Percentiles rank a stretch among this genome's conserved stretches.
Conservation (phyloP, 1,284 basidiomycete species). For the Naganishia sp. region DNA sequence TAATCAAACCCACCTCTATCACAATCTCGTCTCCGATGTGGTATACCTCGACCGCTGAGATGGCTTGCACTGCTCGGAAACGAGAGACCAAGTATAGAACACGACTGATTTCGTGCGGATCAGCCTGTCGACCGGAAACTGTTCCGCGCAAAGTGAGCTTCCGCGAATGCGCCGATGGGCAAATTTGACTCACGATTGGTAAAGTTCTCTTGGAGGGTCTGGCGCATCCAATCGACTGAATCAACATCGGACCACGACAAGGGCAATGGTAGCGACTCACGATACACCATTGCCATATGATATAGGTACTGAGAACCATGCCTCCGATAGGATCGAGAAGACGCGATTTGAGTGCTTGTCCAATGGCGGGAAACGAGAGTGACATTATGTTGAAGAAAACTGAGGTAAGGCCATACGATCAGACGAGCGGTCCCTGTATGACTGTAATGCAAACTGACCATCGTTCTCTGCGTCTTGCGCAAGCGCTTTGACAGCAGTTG, state of each 20-base stretch:
- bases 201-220: conserved; percentile 56
- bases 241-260: background rate
- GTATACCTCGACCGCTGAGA: conserved; percentile 53
- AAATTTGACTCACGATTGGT: conserved; percentile 46
- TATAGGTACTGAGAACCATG: conserved; percentile 55
- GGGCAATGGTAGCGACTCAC: conserved; percentile 10
- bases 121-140: conserved; percentile 48
- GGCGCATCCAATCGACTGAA: background rate
- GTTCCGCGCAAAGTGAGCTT: background rate
- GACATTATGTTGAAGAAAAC: conserved; percentile 61
- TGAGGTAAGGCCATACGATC: conserved; percentile 1
- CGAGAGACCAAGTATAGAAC: conserved; percentile 58
- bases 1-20: conserved; percentile 48
- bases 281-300: conserved; percentile 53
- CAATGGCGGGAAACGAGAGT: conserved; percentile 58
- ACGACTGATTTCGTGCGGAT: conserved; percentile 46
- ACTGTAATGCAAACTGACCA: conserved; percentile 30
- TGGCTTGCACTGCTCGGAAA: conserved; percentile 52
- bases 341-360: conserved; percentile 44
- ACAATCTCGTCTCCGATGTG: conserved; percentile 56
- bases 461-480: conserved; percentile 60
- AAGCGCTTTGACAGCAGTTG: conserved; percentile 52
- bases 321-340: conserved; percentile 58
- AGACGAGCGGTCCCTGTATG: background rate
- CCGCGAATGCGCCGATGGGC: conserved; percentile 24